Conservation (phyloP, 306 rosid species). For the Quercus dentata region DNA sequence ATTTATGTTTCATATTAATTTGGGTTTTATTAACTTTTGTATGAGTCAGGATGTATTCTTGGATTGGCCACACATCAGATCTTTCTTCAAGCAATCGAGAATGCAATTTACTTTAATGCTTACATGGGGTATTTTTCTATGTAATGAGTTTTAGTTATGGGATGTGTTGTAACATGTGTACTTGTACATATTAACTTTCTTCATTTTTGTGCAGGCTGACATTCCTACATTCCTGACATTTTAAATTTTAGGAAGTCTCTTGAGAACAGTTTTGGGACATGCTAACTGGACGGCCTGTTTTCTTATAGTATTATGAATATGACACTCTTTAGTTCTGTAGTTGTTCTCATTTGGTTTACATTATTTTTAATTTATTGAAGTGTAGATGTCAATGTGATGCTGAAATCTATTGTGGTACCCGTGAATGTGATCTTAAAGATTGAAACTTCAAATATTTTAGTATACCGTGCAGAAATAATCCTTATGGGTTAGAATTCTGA, state of each 20-base stretch:
- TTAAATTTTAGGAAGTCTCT: slow-evolving; percentile 63
- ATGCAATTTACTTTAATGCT: neutral
- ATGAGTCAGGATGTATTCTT: neutral
- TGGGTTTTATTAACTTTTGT: neutral
- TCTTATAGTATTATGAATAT: slow-evolving; percentile 1
- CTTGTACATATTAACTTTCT: neutral
- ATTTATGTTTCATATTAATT: neutral
- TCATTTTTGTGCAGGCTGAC: slow-evolving; percentile 54
- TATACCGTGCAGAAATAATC: neutral
- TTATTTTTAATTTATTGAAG: neutral
- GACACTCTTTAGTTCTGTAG: neutral
- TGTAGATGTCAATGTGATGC: neutral
- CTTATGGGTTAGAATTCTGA: neutral
- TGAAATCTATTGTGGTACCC: neutral
- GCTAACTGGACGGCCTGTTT: slow-evolving; percentile 58
- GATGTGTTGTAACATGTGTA: neutral
- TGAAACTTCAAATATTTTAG: neutral
- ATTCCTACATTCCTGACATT: slow-evolving; percentile 50
- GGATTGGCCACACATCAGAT: neutral
- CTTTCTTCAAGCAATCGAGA: neutral
- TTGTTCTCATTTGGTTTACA: neutral
- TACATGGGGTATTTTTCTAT: neutral
- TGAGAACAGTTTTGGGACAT: slow-evolving; percentile 59
- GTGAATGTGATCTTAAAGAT: neutral
- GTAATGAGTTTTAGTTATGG: neutral